Percentiles rank a stretch among this genome's conserved stretches.
Evolutionary conservation across 345 rosid species (phyloP).

Genomic region (Excoecaria cochinchinensis): DNA sequence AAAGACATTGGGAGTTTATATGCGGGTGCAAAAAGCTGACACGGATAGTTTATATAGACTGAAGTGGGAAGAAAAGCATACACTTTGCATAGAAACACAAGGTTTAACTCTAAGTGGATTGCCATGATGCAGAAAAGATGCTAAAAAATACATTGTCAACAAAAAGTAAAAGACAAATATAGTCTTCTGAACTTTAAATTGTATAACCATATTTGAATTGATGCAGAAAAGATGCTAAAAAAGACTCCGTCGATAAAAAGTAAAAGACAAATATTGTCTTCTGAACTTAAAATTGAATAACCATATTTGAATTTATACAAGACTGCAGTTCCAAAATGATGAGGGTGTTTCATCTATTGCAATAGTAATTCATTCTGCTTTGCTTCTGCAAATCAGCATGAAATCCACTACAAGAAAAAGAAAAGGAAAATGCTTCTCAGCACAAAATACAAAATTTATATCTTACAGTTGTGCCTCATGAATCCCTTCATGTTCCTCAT

Average conservation of each 20-base stretch:
- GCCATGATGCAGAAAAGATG: background rate
- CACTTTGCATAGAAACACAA: background rate
- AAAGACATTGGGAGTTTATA: background rate
- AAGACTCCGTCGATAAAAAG: background rate
- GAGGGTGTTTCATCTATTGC: background rate
- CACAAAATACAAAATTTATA: background rate
- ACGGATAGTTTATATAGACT: background rate
- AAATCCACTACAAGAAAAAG: background rate
- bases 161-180: background rate
- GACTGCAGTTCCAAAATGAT: background rate
- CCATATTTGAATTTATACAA: conserved; percentile 3
- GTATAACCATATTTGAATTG: background rate
- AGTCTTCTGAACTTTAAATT: background rate
- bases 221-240: background rate
- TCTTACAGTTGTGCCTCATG: conserved; percentile 23
- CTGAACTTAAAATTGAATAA: conserved; percentile 3
- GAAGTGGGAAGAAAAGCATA: background rate
- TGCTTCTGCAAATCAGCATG: background rate
- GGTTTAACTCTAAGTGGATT: background rate
- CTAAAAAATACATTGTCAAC: background rate
- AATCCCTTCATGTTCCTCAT: conserved; percentile 18
- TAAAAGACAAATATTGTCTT: background rate
- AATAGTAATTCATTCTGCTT: conserved; percentile 1
- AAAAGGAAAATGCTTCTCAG: too few relatives aligned
- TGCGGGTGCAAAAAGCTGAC: background rate